Evolutionary conservation across 2,329 filamentous ascomycete species (phyloP).

Genomic region (Microdochium bolleyi): DNA sequence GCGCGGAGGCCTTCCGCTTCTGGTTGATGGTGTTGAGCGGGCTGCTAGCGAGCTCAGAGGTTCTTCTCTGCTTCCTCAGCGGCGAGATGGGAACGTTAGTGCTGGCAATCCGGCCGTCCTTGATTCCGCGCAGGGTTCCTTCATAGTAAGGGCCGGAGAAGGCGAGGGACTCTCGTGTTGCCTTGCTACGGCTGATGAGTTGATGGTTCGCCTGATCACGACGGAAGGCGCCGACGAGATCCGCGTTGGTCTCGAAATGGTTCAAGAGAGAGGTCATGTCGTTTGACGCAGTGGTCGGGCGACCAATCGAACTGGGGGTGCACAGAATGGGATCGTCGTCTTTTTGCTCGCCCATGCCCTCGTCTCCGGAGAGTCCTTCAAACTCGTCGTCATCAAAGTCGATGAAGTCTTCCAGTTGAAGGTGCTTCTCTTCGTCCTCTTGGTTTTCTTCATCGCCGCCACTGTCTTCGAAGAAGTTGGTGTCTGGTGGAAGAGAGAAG

Average conservation of each 20-base stretch:
- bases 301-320: slow-evolving; percentile 26
- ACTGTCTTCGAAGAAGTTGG: slow-evolving; percentile 31
- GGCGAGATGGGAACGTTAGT: slow-evolving; percentile 63
- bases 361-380: slow-evolving; percentile 52
- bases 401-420: slow-evolving; percentile 67
- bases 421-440: slow-evolving; percentile 48
- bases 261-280: slow-evolving; percentile 49
- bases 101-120: slow-evolving; percentile 57
- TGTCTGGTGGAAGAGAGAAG: slow-evolving; percentile 52
- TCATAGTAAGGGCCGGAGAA: slow-evolving; percentile 53
- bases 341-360: slow-evolving; percentile 37
- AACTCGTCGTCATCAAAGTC: slow-evolving; percentile 46
- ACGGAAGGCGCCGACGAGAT: slow-evolving; percentile 73
- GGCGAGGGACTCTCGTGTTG: slow-evolving; percentile 53
- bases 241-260: slow-evolving; percentile 58
- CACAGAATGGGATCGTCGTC: slow-evolving; percentile 42
- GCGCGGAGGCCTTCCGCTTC: slow-evolving; percentile 47
- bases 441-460: slow-evolving; percentile 21
- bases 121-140: slow-evolving; percentile 54
- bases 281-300: slow-evolving; percentile 38
- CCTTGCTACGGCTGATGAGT: slow-evolving; percentile 51
- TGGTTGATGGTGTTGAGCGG: slow-evolving; percentile 39
- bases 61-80: slow-evolving; percentile 48
- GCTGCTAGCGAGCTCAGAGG: slow-evolving; percentile 37
- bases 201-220: slow-evolving; percentile 57